Evolutionary conservation across 2,329 filamentous ascomycete species (phyloP).

Genomic region (Ascochyta lentis): DNA sequence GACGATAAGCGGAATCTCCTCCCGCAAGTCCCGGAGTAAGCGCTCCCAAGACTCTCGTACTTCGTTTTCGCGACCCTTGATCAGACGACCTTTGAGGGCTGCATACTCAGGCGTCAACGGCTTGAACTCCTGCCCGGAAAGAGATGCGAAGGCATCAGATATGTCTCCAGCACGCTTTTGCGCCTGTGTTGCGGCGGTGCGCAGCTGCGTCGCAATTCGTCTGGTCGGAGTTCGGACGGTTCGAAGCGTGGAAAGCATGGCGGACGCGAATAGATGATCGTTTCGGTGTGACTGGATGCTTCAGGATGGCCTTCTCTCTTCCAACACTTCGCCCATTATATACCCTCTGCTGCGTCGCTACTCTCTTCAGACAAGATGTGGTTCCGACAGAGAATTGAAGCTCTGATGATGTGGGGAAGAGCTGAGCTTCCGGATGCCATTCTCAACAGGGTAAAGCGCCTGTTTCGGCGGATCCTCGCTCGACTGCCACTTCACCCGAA

Average conservation of each 20-base stretch:
- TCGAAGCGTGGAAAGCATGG: conserved; percentile 41
- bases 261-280: conserved; percentile 12
- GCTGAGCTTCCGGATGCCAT: conserved; percentile 28
- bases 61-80: conserved; percentile 56
- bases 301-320: conserved; percentile 19
- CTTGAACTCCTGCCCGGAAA: conserved; percentile 55
- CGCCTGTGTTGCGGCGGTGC: conserved; percentile 39
- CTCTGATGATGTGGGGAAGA: conserved; percentile 19
- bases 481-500: conserved; percentile 17
- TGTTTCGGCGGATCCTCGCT: conserved; percentile 13
- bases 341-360: conserved; percentile 15
- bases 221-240: conserved; percentile 33
- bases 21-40: conserved; percentile 50
- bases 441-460: conserved; percentile 24
- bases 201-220: conserved; percentile 29
- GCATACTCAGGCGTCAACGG: conserved; percentile 56
- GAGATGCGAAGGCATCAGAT: conserved; percentile 58
- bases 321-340: conserved; percentile 29
- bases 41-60: conserved; percentile 56
- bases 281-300: conserved; percentile 5
- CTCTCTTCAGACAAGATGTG: conserved; percentile 6
- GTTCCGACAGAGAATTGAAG: conserved; percentile 29
- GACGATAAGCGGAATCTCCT: conserved; percentile 55
- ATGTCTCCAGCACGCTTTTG: conserved; percentile 58
- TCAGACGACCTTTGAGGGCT: conserved; percentile 53